Evolutionary conservation across 2,329 filamentous ascomycete genomes (phyloP).

Genomic region (Chaetomiaceae sp.): DNA sequence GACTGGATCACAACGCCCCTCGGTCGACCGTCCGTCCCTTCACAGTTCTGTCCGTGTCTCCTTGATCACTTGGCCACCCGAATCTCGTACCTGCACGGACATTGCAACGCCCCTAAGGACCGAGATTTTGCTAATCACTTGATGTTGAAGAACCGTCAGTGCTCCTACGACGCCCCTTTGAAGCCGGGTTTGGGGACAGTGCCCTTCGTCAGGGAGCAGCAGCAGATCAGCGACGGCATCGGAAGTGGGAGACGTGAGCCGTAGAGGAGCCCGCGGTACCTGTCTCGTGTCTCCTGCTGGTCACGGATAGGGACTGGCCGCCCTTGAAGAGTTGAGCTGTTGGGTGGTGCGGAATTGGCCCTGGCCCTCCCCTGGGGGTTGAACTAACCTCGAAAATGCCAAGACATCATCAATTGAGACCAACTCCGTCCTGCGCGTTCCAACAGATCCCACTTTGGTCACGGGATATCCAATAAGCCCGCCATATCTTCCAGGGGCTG

Average conservation of each 20-base stretch:
- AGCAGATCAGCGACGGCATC: slow-evolving; percentile 10
- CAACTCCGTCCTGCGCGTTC: no score
- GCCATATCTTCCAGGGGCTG: no score
- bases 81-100: slow-evolving; percentile 10
- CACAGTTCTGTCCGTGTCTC: neutral
- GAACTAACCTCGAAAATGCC: no score
- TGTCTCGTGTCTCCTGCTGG: no score
- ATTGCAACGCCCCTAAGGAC: slow-evolving; percentile 4
- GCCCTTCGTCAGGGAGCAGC: slow-evolving; percentile 8
- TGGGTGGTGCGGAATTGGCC: no score
- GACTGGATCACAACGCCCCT: slow-evolving; percentile 3
- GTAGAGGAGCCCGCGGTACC: slow-evolving; percentile 3
- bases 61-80: no score
- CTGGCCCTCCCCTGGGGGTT: no score
- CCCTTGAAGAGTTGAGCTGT: no score
- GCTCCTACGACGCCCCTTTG: slow-evolving; percentile 11
- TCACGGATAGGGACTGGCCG: no score
- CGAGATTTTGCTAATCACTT: slow-evolving; percentile 1
- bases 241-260: neutral
- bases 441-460: no score
- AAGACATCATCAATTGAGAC: no score
- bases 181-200: slow-evolving; percentile 1
- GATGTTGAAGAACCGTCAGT: slow-evolving; percentile 12
- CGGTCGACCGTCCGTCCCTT: neutral
- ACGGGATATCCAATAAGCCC: no score